A percentile compares a stretch with the other conserved stretches of the same genome.
Evolutionary conservation across 2,329 filamentous ascomycete species (phyloP).

Genomic region (Ascochyta koolunga): DNA sequence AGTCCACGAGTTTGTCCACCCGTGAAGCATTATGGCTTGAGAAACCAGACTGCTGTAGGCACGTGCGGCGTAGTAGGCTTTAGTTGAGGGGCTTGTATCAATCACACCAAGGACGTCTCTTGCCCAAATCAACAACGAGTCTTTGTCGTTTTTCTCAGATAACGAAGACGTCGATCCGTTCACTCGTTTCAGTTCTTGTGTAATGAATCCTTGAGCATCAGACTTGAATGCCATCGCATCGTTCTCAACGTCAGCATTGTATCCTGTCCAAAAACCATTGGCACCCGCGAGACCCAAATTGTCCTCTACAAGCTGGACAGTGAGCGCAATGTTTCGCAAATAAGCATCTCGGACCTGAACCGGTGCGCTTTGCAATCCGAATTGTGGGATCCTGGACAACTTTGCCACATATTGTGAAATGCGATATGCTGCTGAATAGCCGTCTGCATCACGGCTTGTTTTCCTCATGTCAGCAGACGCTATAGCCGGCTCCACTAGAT

Average conservation of each 20-base stretch:
- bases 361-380: constrained; percentile 43
- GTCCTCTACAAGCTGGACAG: constrained; percentile 63
- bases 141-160: constrained; percentile 20
- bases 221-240: constrained; percentile 61
- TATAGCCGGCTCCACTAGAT: constrained; percentile 58
- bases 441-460: constrained; percentile 67
- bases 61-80: constrained; percentile 52
- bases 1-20: constrained; percentile 46
- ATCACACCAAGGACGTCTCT: constrained; percentile 30
- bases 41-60: constrained; percentile 46
- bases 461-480: constrained; percentile 28
- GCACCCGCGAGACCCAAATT: constrained; percentile 63
- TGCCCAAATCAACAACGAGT: constrained; percentile 36
- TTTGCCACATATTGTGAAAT: constrained; percentile 74
- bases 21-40: constrained; percentile 51
- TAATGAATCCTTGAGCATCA: constrained; percentile 57
- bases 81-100: constrained; percentile 27
- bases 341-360: constrained; percentile 34
- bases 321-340: constrained; percentile 60
- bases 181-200: constrained; percentile 47
- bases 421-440: constrained; percentile 74
- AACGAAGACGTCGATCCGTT: constrained; percentile 18
- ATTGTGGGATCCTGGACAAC: constrained; percentile 58
- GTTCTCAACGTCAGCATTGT: constrained; percentile 56
- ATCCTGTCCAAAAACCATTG: constrained; percentile 59